A percentile compares a stretch with the other conserved stretches of the same genome.
These are phyloP conservation scores for Penicillium crustosum DNA, from an alignment of 2,329 filamentous ascomycete species.

Conservation along the genomic window DNA sequence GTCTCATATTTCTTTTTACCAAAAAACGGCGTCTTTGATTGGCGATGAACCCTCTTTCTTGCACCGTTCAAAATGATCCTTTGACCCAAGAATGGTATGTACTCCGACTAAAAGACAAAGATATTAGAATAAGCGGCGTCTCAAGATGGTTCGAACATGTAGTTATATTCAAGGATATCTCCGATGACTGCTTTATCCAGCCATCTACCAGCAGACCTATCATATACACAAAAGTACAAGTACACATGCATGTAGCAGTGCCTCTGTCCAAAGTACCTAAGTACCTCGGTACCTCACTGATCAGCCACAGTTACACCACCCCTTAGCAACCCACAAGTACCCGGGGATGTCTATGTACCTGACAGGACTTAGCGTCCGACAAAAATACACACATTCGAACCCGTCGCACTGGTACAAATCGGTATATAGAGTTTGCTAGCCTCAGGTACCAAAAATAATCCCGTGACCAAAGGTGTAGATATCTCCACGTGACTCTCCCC, in stretches of 20 bases:
- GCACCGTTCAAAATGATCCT: too few relatives aligned
- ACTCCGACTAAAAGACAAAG: not conserved
- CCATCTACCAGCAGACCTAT: not conserved
- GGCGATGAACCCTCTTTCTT: not conserved
- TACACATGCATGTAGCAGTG: not conserved
- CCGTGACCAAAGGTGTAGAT: conserved; percentile 2
- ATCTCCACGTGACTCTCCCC: conserved; percentile 1
- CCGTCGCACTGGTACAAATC: conserved; percentile 1
- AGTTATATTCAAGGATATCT: not conserved
- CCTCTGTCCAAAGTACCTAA: not conserved
- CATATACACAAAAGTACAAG: conserved; percentile 9
- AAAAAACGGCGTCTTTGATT: not conserved
- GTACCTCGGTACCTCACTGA: conserved; percentile 4
- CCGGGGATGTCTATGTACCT: conserved; percentile 17
- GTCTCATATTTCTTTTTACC: not conserved
- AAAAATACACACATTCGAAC: conserved; percentile 1
- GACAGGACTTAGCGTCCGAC: conserved; percentile 5
- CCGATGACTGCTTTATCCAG: too few relatives aligned
- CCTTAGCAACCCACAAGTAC: conserved; percentile 7
- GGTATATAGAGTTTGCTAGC: conserved; percentile 2
- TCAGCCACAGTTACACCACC: conserved; percentile 19
- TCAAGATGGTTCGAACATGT: not conserved
- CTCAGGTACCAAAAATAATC: conserved; percentile 1
- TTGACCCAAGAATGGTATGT: too few relatives aligned
- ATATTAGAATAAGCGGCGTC: not conserved